Percentiles rank a stretch among this genome's conserved stretches.
These are phyloP conservation scores for Schizosaccharomyces osmophilus DNA, from an alignment of 805 yeast species.

Conservation along the genomic window DNA sequence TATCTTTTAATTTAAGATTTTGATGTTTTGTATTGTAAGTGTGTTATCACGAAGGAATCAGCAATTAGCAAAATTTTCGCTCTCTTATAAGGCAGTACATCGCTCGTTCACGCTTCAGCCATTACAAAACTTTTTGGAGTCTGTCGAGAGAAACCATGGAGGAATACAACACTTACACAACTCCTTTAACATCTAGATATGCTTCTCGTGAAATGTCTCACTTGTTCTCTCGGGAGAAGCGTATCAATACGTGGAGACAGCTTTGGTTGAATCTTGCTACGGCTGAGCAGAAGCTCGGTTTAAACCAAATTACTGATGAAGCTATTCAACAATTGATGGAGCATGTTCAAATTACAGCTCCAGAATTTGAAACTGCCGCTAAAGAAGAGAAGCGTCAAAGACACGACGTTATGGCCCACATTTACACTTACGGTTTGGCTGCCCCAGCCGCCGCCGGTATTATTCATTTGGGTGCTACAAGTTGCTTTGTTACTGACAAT, in stretches of 20 bases:
- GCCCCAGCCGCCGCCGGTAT: conserved; percentile 95
- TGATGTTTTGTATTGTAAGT: too few species aligned
- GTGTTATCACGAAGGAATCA: too few species aligned
- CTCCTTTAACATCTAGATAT: conserved; percentile 80
- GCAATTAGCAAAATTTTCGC: too few species aligned
- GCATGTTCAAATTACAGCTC: conserved; percentile 68
- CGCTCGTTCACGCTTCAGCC: too few species aligned
- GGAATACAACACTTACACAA: not conserved
- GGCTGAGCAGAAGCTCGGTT: conserved; percentile 83
- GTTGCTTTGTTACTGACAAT: conserved; percentile 92
- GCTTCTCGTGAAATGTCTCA: conserved; percentile 94
- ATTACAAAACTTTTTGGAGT: not conserved
- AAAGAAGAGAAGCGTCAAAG: conserved; percentile 92
- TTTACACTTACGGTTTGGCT: conserved; percentile 75
- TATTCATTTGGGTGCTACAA: conserved; percentile 93
- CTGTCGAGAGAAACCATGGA: not conserved
- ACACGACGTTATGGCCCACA: conserved; percentile 99
- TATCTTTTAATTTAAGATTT: too few species aligned
- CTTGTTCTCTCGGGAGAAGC: conserved; percentile 73
- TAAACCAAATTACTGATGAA: conserved; percentile 62
- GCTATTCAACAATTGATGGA: conserved; percentile 68
- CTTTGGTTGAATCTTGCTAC: conserved; percentile 86
- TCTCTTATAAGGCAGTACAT: too few species aligned
- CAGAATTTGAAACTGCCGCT: conserved; percentile 70
- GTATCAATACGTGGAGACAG: conserved; percentile 96